Conservation (phyloP, 1,284 basidiomycete species). For the Heterobasidion parviporum region DNA sequence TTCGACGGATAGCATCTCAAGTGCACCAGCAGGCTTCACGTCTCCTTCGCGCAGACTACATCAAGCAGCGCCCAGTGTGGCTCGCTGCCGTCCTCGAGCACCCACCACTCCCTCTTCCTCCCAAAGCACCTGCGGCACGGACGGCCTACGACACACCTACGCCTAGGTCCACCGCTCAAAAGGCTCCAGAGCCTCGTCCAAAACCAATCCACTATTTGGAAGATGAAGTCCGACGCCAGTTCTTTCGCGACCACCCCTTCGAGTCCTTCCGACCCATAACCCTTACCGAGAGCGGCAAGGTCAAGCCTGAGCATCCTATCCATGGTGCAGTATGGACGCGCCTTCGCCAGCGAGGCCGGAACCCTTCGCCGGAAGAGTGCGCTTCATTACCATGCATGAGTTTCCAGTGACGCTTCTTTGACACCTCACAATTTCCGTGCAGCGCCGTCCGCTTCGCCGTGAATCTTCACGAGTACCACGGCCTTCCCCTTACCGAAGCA, state of each 20-base stretch:
- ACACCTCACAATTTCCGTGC: conserved; percentile 3
- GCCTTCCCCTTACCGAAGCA: conserved; percentile 67
- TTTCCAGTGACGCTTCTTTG: conserved; percentile 5
- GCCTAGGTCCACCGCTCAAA: conserved; percentile 12
- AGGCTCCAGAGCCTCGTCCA: conserved; percentile 43
- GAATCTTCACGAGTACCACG: conserved; percentile 66
- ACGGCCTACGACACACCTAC: conserved; percentile 39
- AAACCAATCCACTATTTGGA: conserved; percentile 74
- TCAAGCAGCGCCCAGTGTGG: conserved; percentile 76
- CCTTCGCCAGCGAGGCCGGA: conserved; percentile 72
- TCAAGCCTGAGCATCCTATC: conserved; percentile 50
- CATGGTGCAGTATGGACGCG: conserved; percentile 63
- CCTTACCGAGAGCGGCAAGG: conserved; percentile 63
- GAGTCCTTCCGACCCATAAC: conserved; percentile 82
- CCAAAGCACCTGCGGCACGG: conserved; percentile 59
- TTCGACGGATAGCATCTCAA: conserved; percentile 78
- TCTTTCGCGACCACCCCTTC: conserved; percentile 95
- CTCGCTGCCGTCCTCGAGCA: conserved; percentile 80
- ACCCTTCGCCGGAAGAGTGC: conserved; percentile 88
- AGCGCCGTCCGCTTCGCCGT: conserved; percentile 80
- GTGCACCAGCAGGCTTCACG: conserved; percentile 87
- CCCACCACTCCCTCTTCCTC: conserved; percentile 80
- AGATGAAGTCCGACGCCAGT: conserved; percentile 82
- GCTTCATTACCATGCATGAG: conserved; percentile 22
- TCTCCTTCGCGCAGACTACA: conserved; percentile 64